Conservation (phyloP, 1,139 yeast species). For the Komagataea norvegica region DNA sequence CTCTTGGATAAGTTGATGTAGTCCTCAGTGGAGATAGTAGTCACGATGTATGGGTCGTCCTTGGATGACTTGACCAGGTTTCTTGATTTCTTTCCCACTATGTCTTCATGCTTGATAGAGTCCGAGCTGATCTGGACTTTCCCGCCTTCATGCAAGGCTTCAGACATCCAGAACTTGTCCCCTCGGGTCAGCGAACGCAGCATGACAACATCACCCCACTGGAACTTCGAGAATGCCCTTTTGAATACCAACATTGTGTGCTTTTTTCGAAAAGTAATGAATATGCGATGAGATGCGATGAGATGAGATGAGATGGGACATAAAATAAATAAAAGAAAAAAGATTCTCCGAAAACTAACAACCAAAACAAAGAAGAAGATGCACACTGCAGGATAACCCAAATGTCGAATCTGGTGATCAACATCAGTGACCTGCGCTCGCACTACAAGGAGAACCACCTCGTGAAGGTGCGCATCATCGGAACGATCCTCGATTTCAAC, state of each 20-base stretch:
- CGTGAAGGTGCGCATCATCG: conserved; percentile 28
- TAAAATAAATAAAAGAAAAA: too few species aligned
- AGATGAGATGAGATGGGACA: neutral
- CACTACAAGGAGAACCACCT: conserved; percentile 16
- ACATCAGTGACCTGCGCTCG: conserved; percentile 9
- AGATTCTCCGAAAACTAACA: too few species aligned
- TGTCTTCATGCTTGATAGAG: conserved; percentile 31
- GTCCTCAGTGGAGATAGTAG: conserved; percentile 41
- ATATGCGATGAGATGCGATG: neutral
- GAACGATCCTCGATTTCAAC: conserved; percentile 27
- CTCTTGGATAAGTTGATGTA: conserved; percentile 36
- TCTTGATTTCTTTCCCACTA: conserved; percentile 29
- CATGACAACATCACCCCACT: conserved; percentile 20
- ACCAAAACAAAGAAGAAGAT: too few species aligned
- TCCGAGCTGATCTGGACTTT: conserved; percentile 26
- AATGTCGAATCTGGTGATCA: conserved; percentile 20
- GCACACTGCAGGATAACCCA: too few species aligned
- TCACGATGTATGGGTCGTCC: conserved; percentile 29
- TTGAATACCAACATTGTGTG: conserved; percentile 4
- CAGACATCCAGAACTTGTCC: conserved; percentile 25
- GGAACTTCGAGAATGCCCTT: conserved; percentile 14
- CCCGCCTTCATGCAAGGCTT: conserved; percentile 22
- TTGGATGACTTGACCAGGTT: conserved; percentile 21
- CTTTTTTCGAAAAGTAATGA: too few species aligned
- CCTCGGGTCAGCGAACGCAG: conserved; percentile 19